A percentile compares a stretch with the other conserved stretches of the same genome.
Conservation (phyloP, 345 rosid species). For the Draba incana region DNA sequence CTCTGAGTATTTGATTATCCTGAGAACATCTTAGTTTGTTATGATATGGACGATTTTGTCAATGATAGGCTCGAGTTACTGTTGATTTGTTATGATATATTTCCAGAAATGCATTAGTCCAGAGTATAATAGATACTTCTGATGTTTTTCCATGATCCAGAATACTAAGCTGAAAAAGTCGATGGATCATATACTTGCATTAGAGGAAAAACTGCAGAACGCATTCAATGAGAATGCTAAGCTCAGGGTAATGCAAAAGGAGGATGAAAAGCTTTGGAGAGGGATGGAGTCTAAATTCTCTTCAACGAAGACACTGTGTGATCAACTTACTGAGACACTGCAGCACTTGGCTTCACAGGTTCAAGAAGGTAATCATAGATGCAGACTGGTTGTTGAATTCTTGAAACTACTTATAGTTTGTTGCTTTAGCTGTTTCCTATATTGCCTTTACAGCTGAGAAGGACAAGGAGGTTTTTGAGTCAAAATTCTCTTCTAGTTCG, state of each 20-base stretch:
- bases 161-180: slow-evolving; percentile 83
- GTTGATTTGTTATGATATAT: background rate
- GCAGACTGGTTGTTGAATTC: slow-evolving; percentile 3
- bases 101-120: background rate
- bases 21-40: background rate
- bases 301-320: slow-evolving; percentile 76
- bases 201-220: slow-evolving; percentile 88
- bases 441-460: slow-evolving; percentile 64
- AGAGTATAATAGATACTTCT: slow-evolving; percentile 11
- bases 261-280: slow-evolving; percentile 92
- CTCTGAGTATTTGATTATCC: too few relatives aligned
- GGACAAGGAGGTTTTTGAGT: slow-evolving; percentile 37
- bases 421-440: slow-evolving; percentile 22
- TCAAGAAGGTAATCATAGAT: slow-evolving; percentile 64
- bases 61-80: slow-evolving; percentile 19
- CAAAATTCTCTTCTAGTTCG: slow-evolving; percentile 30
- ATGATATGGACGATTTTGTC: slow-evolving; percentile 3
- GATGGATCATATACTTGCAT: slow-evolving; percentile 53
- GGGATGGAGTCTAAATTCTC: slow-evolving; percentile 87
- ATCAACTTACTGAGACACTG: slow-evolving; percentile 85
- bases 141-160: slow-evolving; percentile 41
- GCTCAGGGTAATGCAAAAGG: slow-evolving; percentile 85
- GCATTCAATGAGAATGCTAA: slow-evolving; percentile 90
- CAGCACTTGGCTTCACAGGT: slow-evolving; percentile 77
- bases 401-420: background rate